These are phyloP conservation scores for Solanum chacoense DNA, from an alignment of 305 asterid genomes.

Conservation along the genomic window DNA sequence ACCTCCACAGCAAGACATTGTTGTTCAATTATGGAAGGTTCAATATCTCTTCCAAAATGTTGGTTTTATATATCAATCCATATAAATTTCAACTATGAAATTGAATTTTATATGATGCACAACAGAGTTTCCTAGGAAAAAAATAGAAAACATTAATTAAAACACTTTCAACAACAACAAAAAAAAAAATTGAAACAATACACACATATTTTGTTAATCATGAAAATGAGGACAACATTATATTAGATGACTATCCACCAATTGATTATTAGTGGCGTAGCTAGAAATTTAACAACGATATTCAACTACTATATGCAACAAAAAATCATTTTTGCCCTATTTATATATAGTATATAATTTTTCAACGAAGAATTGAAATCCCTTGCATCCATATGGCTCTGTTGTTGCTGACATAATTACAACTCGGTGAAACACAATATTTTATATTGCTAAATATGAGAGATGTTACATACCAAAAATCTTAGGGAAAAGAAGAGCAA, in stretches of 20 bases:
- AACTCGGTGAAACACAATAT: background rate
- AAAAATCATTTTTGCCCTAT: background rate
- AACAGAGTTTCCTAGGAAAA: background rate
- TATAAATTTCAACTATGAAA: background rate
- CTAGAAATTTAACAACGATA: background rate
- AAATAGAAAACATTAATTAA: background rate
- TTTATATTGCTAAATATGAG: background rate
- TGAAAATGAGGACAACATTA: background rate
- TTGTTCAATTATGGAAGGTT: slow-evolving; percentile 2
- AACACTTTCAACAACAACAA: background rate
- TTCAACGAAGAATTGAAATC: background rate
- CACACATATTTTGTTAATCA: background rate
- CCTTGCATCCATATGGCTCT: background rate
- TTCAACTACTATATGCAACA: too few species aligned
- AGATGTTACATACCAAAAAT: background rate
- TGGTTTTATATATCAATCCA: slow-evolving; percentile 5
- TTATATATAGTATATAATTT: background rate
- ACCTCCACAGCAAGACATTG: slow-evolving; percentile 81
- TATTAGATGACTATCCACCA: background rate
- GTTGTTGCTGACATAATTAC: background rate
- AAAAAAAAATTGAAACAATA: background rate
- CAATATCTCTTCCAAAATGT: slow-evolving; percentile 2
- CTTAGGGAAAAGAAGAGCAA: background rate
- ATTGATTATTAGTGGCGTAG: background rate
- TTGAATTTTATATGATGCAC: background rate